Conservation (phyloP, 768 basidiomycete genomes). For the Leccinum imitatum region DNA sequence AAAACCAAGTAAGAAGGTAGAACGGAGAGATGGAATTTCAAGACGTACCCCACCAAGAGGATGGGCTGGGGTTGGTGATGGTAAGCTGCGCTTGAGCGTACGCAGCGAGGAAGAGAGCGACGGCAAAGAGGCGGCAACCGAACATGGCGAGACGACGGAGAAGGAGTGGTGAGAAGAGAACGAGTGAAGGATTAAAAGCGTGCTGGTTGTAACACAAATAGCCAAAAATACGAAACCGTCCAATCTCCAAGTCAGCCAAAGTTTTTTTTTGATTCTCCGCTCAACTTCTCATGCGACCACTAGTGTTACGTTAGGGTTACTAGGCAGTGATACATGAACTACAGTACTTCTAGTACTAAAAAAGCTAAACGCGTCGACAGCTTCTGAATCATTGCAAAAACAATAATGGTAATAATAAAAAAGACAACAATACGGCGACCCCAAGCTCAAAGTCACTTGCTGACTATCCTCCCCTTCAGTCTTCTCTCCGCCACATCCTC, state of each 20-base stretch:
- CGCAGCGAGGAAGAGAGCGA: slow-evolving; percentile 40
- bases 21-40: background rate
- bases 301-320: background rate
- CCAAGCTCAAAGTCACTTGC: slow-evolving; percentile 8
- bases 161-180: slow-evolving; percentile 21
- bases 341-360: background rate
- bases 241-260: background rate
- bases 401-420: background rate
- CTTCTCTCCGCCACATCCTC: slow-evolving; percentile 27
- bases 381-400: slow-evolving; percentile 11
- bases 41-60: slow-evolving; percentile 63
- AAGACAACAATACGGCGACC: slow-evolving; percentile 1
- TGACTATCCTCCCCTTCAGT: slow-evolving; percentile 19
- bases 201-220: slow-evolving; percentile 10
- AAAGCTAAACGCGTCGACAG: slow-evolving; percentile 9
- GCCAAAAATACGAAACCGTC: slow-evolving; percentile 8
- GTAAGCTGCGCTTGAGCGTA: slow-evolving; percentile 39
- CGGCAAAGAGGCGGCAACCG: slow-evolving; percentile 32
- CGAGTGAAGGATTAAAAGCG: slow-evolving; percentile 22
- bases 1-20: background rate
- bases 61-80: slow-evolving; percentile 45
- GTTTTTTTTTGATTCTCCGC: slow-evolving; percentile 26
- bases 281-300: background rate
- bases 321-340: background rate
- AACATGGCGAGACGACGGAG: slow-evolving; percentile 30